phyloP scores from a whole-genome alignment of 164 flowering plant species.

The Vitis labrusca region DNA sequence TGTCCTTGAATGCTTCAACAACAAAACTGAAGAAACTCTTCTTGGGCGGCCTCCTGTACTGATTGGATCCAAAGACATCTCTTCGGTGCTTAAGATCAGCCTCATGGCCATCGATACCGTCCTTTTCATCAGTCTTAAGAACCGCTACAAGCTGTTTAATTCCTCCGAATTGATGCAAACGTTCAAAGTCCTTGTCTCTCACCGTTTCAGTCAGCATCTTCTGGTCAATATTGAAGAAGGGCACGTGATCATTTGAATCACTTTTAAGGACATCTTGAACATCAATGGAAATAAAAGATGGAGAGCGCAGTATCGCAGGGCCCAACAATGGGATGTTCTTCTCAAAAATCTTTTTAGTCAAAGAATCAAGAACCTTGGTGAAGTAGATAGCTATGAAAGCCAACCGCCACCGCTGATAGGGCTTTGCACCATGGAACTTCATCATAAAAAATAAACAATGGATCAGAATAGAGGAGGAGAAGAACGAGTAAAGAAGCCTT shows the following conservation, averaged over 20 bases:
- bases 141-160: neutral
- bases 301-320: too few species aligned
- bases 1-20: constrained; percentile 1
- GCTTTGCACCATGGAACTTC: too few species aligned
- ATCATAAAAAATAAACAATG: too few species aligned
- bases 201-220: neutral
- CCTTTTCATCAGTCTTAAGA: neutral
- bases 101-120: neutral
- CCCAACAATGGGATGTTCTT: too few species aligned
- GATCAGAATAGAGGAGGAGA: too few species aligned
- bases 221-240: neutral
- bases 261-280: too few species aligned
- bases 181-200: neutral
- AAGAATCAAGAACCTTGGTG: too few species aligned
- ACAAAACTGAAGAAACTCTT: constrained; percentile 2
- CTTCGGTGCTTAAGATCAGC: neutral
- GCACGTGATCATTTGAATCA: neutral
- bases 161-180: neutral
- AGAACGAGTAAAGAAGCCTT: too few species aligned
- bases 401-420: too few species aligned
- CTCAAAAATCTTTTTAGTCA: too few species aligned
- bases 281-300: too few species aligned
- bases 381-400: too few species aligned
- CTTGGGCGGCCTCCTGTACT: neutral
- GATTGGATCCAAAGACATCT: neutral